Percentiles rank a stretch among this genome's conserved stretches.
These are phyloP conservation scores for Podospora australis DNA, from an alignment of 495 filamentous ascomycete species.

Conservation along the genomic window DNA sequence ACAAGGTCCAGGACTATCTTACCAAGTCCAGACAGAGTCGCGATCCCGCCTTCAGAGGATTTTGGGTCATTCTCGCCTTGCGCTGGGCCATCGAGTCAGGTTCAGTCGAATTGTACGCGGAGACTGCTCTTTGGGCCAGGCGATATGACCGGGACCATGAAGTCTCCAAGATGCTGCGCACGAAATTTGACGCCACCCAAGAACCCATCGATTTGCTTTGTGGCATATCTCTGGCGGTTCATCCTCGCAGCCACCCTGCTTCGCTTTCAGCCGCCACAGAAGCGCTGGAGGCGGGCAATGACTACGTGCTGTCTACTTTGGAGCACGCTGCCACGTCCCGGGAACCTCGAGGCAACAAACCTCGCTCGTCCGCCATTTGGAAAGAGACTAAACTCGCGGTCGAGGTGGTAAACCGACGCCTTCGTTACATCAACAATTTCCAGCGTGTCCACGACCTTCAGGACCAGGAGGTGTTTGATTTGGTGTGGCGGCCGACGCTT, in stretches of 20 bases:
- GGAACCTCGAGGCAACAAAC: background rate
- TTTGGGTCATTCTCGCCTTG: constrained; percentile 16
- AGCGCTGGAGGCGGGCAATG: background rate
- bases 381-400: background rate
- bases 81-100: constrained; percentile 18
- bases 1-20: constrained; percentile 6
- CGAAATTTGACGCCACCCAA: background rate
- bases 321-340: background rate
- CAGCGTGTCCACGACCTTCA: constrained; percentile 3
- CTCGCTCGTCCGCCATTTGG: background rate
- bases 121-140: constrained; percentile 17
- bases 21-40: constrained; percentile 4
- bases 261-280: too few species aligned
- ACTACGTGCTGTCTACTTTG: background rate
- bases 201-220: too few species aligned
- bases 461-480: constrained; percentile 9
- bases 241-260: too few species aligned
- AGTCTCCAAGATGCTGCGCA: background rate
- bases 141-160: constrained; percentile 14
- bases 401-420: constrained; percentile 8
- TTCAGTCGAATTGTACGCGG: constrained; percentile 17
- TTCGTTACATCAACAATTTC: constrained; percentile 6
- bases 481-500: constrained; percentile 21
- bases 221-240: too few species aligned
- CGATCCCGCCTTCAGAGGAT: constrained; percentile 3